phyloP scores from a whole-genome alignment of 768 basidiomycete species.

The Tricholoma saponaceum region DNA sequence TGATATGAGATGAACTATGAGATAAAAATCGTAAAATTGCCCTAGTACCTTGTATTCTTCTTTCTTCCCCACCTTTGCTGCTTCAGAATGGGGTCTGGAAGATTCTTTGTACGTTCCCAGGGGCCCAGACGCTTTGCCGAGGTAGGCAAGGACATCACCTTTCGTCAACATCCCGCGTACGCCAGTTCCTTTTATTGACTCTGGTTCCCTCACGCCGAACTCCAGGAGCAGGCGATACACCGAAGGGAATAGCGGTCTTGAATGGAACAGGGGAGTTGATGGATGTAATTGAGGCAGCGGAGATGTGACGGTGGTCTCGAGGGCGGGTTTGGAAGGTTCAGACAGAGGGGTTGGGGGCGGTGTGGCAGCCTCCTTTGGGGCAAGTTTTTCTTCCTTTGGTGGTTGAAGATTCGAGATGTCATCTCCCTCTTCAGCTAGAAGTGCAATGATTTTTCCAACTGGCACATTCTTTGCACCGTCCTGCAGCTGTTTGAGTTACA shows the following conservation, averaged over 20 bases:
- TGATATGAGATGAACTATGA: not conserved
- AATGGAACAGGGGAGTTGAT: conserved; percentile 41
- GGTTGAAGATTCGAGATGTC: conserved; percentile 81
- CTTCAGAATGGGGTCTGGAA: conserved; percentile 26
- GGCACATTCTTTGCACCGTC: conserved; percentile 83
- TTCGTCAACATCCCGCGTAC: conserved; percentile 93
- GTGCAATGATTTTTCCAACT: conserved; percentile 86
- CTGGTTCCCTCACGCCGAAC: conserved; percentile 52
- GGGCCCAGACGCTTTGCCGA: conserved; percentile 80
- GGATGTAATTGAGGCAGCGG: conserved; percentile 30
- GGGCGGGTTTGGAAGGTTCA: conserved; percentile 21
- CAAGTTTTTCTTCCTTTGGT: conserved; percentile 43
- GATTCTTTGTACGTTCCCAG: conserved; percentile 67
- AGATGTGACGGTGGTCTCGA: conserved; percentile 21
- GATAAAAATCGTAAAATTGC: not conserved
- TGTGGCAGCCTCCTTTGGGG: conserved; percentile 21
- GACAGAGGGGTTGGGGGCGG: conserved; percentile 27
- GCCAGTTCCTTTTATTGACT: conserved; percentile 83
- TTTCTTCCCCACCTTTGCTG: conserved; percentile 29
- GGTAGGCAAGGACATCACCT: conserved; percentile 85
- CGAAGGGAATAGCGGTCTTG: conserved; percentile 83
- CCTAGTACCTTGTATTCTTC: conserved; percentile 24
- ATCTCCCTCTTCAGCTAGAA: conserved; percentile 95
- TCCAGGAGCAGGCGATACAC: conserved; percentile 79
- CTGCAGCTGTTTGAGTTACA: conserved; percentile 39